Percentiles rank a stretch among this genome's conserved stretches.
Evolutionary conservation across 495 filamentous ascomycete species (phyloP).

Genomic region (Aspergillus ostianus): DNA sequence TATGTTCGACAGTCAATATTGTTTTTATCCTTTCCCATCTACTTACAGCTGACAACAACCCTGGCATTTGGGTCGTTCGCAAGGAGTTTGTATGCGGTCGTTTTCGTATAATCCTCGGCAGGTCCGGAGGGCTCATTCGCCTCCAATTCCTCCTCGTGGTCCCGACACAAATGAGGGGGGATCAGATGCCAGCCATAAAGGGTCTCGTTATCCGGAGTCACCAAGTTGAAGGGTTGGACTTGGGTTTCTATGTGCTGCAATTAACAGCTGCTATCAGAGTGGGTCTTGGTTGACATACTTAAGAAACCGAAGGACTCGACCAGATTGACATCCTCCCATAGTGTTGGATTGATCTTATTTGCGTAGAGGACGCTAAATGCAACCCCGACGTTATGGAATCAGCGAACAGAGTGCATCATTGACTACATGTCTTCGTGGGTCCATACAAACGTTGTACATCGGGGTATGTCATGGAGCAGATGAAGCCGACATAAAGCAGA

Average conservation of each 20-base stretch:
- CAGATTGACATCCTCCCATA: conserved; percentile 67
- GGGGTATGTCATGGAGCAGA: conserved; percentile 48
- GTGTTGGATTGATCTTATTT: conserved; percentile 66
- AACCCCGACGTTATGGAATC: conserved; percentile 13
- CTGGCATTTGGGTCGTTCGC: conserved; percentile 53
- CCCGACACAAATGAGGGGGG: conserved; percentile 51
- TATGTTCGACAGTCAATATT: neutral
- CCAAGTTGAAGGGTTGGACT: conserved; percentile 56
- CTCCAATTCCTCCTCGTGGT: conserved; percentile 46
- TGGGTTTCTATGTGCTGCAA: conserved; percentile 46
- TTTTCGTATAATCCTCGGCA: conserved; percentile 41
- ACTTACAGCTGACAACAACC: conserved; percentile 57
- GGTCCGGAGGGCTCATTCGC: conserved; percentile 43
- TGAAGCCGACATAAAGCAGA: conserved; percentile 48
- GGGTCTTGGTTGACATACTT: conserved; percentile 52
- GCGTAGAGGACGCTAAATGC: conserved; percentile 67
- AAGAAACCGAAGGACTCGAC: conserved; percentile 81
- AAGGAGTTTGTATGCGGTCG: conserved; percentile 52
- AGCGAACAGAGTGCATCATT: neutral
- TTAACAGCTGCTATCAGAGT: conserved; percentile 10
- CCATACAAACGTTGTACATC: conserved; percentile 50
- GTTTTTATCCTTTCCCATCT: neutral
- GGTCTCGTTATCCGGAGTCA: conserved; percentile 56
- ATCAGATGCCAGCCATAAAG: conserved; percentile 63
- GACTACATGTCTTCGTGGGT: neutral